phyloP scores from a whole-genome alignment of 495 filamentous ascomycete genomes.

The Eremomyces bilateralis region DNA sequence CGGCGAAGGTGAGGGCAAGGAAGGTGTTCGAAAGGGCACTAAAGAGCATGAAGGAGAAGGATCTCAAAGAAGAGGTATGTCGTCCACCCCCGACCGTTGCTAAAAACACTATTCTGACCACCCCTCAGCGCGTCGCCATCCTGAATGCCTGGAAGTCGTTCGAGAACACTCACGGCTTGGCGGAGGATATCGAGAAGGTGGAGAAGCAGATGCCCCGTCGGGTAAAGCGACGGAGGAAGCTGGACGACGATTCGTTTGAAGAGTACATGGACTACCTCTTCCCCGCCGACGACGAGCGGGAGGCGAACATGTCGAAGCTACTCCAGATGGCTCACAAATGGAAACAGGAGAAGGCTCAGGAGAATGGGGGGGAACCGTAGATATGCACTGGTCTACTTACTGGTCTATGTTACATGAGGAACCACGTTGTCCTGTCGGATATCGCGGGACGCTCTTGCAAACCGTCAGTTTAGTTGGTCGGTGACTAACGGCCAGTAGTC shows the following conservation, averaged over 20 bases:
- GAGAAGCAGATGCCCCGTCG: constrained; percentile 82
- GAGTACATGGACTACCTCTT: constrained; percentile 97
- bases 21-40: constrained; percentile 71
- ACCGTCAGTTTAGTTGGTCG: too few species aligned
- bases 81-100: constrained; percentile 1
- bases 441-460: too few species aligned
- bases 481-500: too few species aligned
- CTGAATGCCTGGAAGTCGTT: constrained; percentile 84
- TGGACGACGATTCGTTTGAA: constrained; percentile 91
- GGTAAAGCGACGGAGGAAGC: constrained; percentile 81
- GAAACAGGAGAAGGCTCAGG: constrained; percentile 41
- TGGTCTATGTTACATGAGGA: neutral
- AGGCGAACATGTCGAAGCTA: constrained; percentile 63
- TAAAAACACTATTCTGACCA: constrained; percentile 14
- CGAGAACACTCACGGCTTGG: constrained; percentile 60
- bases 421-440: too few species aligned
- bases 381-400: neutral
- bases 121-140: constrained; percentile 46
- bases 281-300: constrained; percentile 82
- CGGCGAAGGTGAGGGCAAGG: constrained; percentile 61
- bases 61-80: constrained; percentile 71
- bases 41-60: constrained; percentile 75
- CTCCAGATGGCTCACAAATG: constrained; percentile 69
- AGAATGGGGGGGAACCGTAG: constrained; percentile 1
- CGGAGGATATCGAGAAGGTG: constrained; percentile 62